A percentile compares a stretch with the other conserved stretches of the same genome.
phyloP scores from a whole-genome alignment of 352 stramenopile genomes.

The Pythium monospermum region DNA sequence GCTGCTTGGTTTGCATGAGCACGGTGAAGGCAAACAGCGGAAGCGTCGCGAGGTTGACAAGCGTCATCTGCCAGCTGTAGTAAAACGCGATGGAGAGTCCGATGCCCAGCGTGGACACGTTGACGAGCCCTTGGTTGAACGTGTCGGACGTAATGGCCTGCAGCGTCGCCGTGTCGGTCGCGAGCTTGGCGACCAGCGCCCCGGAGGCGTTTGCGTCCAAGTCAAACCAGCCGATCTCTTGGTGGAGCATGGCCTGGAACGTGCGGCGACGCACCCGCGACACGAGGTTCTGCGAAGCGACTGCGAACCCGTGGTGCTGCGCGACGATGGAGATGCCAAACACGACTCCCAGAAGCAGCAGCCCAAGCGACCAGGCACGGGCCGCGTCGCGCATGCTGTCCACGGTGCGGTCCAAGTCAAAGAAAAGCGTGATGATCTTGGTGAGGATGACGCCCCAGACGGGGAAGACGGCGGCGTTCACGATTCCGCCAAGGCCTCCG shows the following conservation, averaged over 20 bases:
- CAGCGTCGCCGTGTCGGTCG: slow-evolving; percentile 67
- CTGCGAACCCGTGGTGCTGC: slow-evolving; percentile 50
- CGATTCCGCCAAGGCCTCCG: slow-evolving; percentile 28
- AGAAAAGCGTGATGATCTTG: slow-evolving; percentile 53
- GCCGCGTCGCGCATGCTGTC: slow-evolving; percentile 33
- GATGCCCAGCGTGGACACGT: slow-evolving; percentile 44
- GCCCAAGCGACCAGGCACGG: slow-evolving; percentile 30
- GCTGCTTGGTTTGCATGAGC: slow-evolving; percentile 38
- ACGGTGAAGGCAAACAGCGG: slow-evolving; percentile 27
- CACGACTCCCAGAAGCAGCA: slow-evolving; percentile 32
- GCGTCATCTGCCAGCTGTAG: slow-evolving; percentile 60
- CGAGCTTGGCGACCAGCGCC: slow-evolving; percentile 53
- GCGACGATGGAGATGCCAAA: slow-evolving; percentile 36
- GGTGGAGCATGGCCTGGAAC: slow-evolving; percentile 56
- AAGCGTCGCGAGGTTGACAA: slow-evolving; percentile 30
- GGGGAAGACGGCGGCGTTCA: slow-evolving; percentile 45
- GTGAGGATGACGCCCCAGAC: slow-evolving; percentile 43
- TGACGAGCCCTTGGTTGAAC: slow-evolving; percentile 53
- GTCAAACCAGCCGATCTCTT: slow-evolving; percentile 81
- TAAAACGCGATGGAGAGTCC: slow-evolving; percentile 42
- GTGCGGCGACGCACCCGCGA: slow-evolving; percentile 33
- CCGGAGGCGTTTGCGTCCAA: slow-evolving; percentile 53
- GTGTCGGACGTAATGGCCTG: slow-evolving; percentile 71
- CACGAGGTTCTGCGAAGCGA: slow-evolving; percentile 43
- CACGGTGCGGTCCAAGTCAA: slow-evolving; percentile 31